Evolutionary conservation across 2,329 filamentous ascomycete genomes (phyloP).

Genomic region (Fusarium pilosicola): DNA sequence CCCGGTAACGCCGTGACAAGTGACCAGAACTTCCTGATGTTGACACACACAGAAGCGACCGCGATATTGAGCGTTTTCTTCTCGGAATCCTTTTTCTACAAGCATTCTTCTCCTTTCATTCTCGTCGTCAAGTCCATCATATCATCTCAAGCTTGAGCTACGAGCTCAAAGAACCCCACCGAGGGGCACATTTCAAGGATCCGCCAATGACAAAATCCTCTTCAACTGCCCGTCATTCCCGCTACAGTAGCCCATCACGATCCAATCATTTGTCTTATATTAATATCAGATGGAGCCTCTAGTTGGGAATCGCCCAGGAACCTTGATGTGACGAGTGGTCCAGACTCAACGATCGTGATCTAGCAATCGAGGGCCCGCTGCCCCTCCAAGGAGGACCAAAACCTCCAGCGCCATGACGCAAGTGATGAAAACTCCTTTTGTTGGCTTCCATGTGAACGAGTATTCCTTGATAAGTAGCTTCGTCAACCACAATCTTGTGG

Average conservation of each 20-base stretch:
- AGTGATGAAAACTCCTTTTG: neutral
- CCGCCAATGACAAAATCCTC: slow-evolving; percentile 22
- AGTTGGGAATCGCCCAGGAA: slow-evolving; percentile 18
- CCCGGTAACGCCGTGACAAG: slow-evolving; percentile 33
- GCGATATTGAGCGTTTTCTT: neutral
- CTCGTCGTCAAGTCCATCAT: slow-evolving; percentile 10
- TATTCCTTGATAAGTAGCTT: neutral
- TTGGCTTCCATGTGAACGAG: neutral
- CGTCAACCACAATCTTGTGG: neutral
- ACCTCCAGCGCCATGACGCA: slow-evolving; percentile 26
- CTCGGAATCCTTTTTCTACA: neutral
- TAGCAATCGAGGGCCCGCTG: slow-evolving; percentile 17
- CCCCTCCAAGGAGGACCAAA: slow-evolving; percentile 26
- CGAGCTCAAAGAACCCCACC: slow-evolving; percentile 32
- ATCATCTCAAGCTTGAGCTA: slow-evolving; percentile 9
- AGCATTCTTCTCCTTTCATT: neutral
- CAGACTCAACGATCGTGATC: slow-evolving; percentile 34
- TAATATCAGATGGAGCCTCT: slow-evolving; percentile 33
- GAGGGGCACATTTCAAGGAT: slow-evolving; percentile 29
- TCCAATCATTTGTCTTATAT: slow-evolving; percentile 37
- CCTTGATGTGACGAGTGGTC: slow-evolving; percentile 23
- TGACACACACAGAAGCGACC: neutral
- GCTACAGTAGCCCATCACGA: slow-evolving; percentile 8
- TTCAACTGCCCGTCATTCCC: slow-evolving; percentile 27
- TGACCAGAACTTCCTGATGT: slow-evolving; percentile 20